Evolutionary conservation across 176 grass and related monocot genomes (phyloP), one percentile per base, ranked within the genome.

Genomic region (Oryza coarctata): DNA sequence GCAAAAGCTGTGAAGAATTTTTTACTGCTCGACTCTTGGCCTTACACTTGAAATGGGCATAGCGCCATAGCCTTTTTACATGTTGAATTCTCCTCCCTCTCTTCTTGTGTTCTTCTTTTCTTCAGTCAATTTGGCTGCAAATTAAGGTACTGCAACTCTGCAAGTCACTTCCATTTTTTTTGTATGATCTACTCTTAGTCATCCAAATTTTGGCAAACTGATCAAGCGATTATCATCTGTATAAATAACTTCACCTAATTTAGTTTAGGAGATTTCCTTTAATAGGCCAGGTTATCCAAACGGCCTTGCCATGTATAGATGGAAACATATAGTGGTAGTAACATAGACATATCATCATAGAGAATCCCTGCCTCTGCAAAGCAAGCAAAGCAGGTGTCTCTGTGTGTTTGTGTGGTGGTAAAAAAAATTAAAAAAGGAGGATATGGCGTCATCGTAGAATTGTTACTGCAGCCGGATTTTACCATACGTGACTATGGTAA

Each of bases 251-350:
- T 69, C n/a, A 65, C 40, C 73, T 43, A 32, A 68, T 55, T 11
- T 4, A 5, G 23, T 77, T 20, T 29, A 36, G 25, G 77, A 49
- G 3, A 50, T 41, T 82, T 67, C 89, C 75, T 49, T 63, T 87
- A 70, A 82, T 29, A 83, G 86, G 70, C 73, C 74, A 44, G 84
- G 23, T 89, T 87, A 89, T 91, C 89, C 89, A 71, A 81, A 86
- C 71, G 68, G 83, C 79, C 91, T 87, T 82, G 66, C 91, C 85
- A 74, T 82, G 84, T 77, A 80, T 86, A 75, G 85, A 70, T 86
- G 69, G 55, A 25, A 23, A 25, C 55, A 60, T n/a, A n/a, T n/a
- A n/a, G n/a, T n/a, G n/a, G n/a, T n/a, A n/a, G n/a, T n/a, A n/a
- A n/a, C 5, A 25, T n/a, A 57, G 1, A 60, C 9, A 47, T 7